Evolutionary conservation across 306 rosid genomes (phyloP), one percentile per base, ranked within the genome.

Genomic region (Sechiopsis laciniata): DNA sequence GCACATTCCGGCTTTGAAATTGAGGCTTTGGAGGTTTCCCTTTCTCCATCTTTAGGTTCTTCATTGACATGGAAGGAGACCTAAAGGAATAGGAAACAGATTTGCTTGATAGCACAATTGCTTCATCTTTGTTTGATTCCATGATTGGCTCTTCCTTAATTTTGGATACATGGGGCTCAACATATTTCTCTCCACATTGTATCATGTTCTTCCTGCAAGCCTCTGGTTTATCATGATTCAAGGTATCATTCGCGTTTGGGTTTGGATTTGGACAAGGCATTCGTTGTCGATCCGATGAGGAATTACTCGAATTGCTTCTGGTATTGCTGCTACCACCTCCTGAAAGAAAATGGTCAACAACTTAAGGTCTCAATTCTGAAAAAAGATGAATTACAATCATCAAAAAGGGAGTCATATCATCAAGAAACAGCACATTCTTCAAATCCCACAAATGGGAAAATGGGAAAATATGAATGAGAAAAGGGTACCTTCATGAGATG

Each of bases 401-500:
- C 46, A n/a, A 21, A n/a, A n/a, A n/a, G 60, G 26, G 12, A 19
- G 19, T 17, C 5, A 55, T 53, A 55, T 17, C 11, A 55, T 55
- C 10, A 10, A 19, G 22, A 1, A 8, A 2, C 5, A 5, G 35
- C 10, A 29, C 19, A 64, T 35, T 29, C 14, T 15, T 12, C 50
- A 7, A 16, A 46, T 7, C 20, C 14, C 71, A 40, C 21, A 42
- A 35, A 40, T 6, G 8, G 37, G 3, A 26, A 26, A 26, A 26
- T 26, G 32, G 45, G 10, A 55, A 19, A 54, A 48, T 24, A 35
- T 57, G 63, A 58, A 14, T 17, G 48, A 5, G 52, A 60, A 16
- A 50, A 13, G 20, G 52, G 46, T 62, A 91, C 97, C 97, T 83
- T 87, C 92, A 19, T 53, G 83, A 52, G 90, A 87, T 29, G 83